A percentile compares a stretch with the other conserved stretches of the same genome.
Evolutionary conservation across 2,329 filamentous ascomycete species (phyloP).

Genomic region (Ambrosiella beaveri): DNA sequence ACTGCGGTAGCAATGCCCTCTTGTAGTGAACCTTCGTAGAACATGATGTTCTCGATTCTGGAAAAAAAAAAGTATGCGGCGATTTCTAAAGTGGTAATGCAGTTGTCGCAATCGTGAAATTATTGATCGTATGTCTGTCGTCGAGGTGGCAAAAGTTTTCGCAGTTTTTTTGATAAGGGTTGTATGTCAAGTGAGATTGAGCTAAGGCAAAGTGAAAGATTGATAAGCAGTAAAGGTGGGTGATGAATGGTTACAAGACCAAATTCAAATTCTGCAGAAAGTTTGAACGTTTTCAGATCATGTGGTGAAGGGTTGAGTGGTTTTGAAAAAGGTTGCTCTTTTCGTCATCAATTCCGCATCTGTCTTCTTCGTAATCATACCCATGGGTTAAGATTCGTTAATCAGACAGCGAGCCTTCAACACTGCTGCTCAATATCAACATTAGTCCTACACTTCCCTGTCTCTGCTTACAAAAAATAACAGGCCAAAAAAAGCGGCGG

Average conservation of each 20-base stretch:
- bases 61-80: not conserved
- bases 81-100: not conserved
- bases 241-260: not conserved
- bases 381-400: not conserved
- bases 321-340: not conserved
- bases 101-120: not conserved
- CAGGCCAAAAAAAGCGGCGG: not conserved
- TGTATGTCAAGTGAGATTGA: not conserved
- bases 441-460: not conserved
- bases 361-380: conserved; percentile 1
- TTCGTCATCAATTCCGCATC: not conserved
- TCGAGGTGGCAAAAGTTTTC: conserved; percentile 2
- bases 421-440: not conserved
- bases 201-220: not conserved
- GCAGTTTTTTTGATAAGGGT: not conserved
- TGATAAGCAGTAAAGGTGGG: not conserved
- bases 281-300: not conserved
- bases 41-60: conserved; percentile 36
- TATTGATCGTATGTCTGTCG: not conserved
- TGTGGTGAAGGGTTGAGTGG: not conserved
- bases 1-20: conserved; percentile 65
- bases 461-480: not conserved
- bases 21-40: conserved; percentile 64
- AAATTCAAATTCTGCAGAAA: not conserved
- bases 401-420: not conserved